A percentile compares a stretch with the other conserved stretches of the same genome.
Conservation (phyloP, 2,329 filamentous ascomycete species). For the Neodidymelliopsis sp. region DNA sequence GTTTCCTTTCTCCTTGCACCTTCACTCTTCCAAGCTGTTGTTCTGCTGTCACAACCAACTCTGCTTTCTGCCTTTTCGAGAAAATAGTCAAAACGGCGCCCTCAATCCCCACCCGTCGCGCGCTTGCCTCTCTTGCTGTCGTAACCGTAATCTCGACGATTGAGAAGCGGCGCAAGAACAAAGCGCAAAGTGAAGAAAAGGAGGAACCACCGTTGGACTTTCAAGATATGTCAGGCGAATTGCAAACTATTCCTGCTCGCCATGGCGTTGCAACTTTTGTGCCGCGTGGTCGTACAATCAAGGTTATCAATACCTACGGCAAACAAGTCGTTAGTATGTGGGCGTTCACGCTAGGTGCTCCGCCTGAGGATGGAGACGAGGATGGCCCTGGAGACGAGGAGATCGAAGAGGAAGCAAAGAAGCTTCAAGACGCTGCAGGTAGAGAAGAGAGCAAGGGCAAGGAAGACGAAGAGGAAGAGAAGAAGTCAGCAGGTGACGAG, state of each 20-base stretch:
- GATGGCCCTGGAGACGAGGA: conserved; percentile 34
- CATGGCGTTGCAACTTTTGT: conserved; percentile 61
- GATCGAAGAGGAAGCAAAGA: conserved; percentile 33
- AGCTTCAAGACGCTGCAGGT: conserved; percentile 30
- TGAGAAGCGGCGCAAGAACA: conserved; percentile 43
- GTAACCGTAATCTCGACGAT: conserved; percentile 44
- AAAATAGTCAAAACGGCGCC: conserved; percentile 38
- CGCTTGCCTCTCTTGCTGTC: conserved; percentile 46
- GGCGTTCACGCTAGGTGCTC: conserved; percentile 57
- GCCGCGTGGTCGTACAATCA: conserved; percentile 57
- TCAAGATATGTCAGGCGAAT: conserved; percentile 49
- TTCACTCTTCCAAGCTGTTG: not conserved
- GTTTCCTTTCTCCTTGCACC: conserved; percentile 12
- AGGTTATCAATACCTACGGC: conserved; percentile 60
- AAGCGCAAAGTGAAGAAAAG: conserved; percentile 18
- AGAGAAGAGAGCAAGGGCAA: conserved; percentile 16
- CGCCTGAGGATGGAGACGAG: conserved; percentile 49
- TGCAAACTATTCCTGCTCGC: conserved; percentile 58
- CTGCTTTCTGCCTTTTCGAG: not conserved
- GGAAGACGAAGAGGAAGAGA: not conserved
- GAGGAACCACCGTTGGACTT: conserved; percentile 18
- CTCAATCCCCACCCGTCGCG: conserved; percentile 40
- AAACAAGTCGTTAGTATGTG: conserved; percentile 59
- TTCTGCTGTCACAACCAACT: not conserved
- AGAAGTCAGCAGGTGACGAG: not conserved